These are phyloP conservation scores for Chlorella sp. DNA, from an alignment of 139 green algal genomes.

Conservation along the genomic window DNA sequence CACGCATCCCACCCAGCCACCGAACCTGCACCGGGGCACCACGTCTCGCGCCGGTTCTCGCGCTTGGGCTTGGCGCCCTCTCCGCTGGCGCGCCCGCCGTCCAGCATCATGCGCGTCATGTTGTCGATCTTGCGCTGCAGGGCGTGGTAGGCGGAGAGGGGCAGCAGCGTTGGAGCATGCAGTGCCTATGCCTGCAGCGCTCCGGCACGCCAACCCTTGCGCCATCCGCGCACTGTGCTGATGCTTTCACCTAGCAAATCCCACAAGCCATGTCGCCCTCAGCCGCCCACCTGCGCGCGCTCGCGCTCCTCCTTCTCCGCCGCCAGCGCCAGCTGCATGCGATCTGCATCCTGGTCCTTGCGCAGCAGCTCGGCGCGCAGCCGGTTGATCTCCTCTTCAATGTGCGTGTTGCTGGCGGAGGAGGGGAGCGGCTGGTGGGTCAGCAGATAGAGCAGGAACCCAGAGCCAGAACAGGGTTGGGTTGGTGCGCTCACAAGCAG, in stretches of 20 bases:
- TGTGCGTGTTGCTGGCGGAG: slow-evolving; percentile 53
- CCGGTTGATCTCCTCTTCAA: slow-evolving; percentile 74
- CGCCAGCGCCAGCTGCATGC: slow-evolving; percentile 74
- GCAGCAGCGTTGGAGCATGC: too few relatives aligned
- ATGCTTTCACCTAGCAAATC: too few relatives aligned
- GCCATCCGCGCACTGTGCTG: too few relatives aligned
- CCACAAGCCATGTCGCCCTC: neutral
- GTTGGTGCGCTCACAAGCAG: too few relatives aligned
- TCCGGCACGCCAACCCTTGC: too few relatives aligned
- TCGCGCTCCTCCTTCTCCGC: slow-evolving; percentile 82
- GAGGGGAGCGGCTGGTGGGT: neutral
- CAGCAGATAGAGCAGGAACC: too few relatives aligned
- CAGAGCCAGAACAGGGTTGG: too few relatives aligned
- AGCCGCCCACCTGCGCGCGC: slow-evolving; percentile 56
- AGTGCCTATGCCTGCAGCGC: neutral
- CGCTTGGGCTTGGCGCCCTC: slow-evolving; percentile 27
- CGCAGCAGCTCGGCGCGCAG: slow-evolving; percentile 77
- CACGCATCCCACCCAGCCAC: neutral
- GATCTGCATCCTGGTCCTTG: slow-evolving; percentile 86
- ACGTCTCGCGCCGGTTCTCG: slow-evolving; percentile 62
- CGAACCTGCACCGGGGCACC: slow-evolving; percentile 51
- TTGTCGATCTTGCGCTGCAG: slow-evolving; percentile 70
- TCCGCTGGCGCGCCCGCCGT: neutral
- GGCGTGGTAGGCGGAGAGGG: neutral
- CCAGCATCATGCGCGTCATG: slow-evolving; percentile 63